These are phyloP conservation scores for Daldinia loculata DNA, from an alignment of 495 filamentous ascomycete genomes.

Conservation along the genomic window DNA sequence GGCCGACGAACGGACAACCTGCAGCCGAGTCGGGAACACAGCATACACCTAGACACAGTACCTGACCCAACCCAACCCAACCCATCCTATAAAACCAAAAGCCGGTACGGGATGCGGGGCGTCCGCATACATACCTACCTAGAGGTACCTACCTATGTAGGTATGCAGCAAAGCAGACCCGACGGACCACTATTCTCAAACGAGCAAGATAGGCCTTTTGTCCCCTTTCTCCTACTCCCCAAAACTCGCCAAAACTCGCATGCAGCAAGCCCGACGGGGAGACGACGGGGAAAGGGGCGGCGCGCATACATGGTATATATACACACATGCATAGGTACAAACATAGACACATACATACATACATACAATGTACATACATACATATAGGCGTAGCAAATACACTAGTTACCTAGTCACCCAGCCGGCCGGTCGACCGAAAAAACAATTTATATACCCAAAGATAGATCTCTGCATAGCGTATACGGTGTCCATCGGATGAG, in stretches of 20 bases:
- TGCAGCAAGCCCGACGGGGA: background rate
- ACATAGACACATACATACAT: background rate
- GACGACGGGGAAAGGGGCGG: background rate
- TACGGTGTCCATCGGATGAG: background rate
- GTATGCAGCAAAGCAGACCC: background rate
- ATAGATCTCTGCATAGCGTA: background rate
- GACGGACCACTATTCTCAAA: background rate
- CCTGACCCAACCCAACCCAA: too few relatives aligned
- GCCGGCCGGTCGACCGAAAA: background rate
- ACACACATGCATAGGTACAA: background rate
- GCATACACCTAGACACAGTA: background rate
- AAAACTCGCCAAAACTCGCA: background rate
- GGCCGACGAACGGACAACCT: background rate
- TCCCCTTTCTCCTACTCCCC: too few relatives aligned
- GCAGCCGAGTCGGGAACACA: conserved; percentile 1
- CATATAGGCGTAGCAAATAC: background rate
- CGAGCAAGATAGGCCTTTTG: background rate
- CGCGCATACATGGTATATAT: background rate
- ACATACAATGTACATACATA: too few relatives aligned
- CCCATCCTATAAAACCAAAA: too few relatives aligned
- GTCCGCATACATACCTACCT: too few relatives aligned
- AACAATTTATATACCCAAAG: background rate
- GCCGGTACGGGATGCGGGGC: too few relatives aligned
- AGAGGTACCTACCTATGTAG: background rate
- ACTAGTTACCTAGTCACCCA: background rate